Evolutionary conservation across 73 alveolate species (phyloP).

Genomic region (Paramecium primaurelia): DNA sequence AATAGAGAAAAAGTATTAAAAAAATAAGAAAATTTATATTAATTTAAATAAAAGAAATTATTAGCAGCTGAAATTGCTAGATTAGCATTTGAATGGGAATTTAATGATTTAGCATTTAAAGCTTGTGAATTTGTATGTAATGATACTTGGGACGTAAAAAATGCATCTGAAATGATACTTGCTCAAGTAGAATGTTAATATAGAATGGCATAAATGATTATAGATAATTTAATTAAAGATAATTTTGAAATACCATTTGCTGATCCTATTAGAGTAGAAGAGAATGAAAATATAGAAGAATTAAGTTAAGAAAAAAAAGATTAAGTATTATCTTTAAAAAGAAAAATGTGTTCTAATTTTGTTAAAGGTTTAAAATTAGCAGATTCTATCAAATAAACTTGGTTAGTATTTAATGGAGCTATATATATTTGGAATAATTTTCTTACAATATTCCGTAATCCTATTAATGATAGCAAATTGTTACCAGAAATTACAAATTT

Average conservation of each 20-base stretch:
- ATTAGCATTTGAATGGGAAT: conserved; percentile 82
- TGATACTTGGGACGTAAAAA: conserved; percentile 84
- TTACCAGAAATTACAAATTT: conserved; percentile 84
- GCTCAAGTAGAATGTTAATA: conserved; percentile 89
- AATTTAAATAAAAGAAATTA: conserved; percentile 73
- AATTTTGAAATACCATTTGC: conserved; percentile 90
- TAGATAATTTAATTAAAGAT: conserved; percentile 83
- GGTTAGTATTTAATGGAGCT: conserved; percentile 95
- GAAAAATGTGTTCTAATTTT: conserved; percentile 78
- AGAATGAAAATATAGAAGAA: conserved; percentile 80
- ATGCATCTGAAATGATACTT: conserved; percentile 89
- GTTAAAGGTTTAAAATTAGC: conserved; percentile 91
- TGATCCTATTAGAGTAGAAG: conserved; percentile 70
- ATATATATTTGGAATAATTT: conserved; percentile 94
- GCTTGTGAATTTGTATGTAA: conserved; percentile 77
- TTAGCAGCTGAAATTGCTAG: conserved; percentile 80
- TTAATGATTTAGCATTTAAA: conserved; percentile 82
- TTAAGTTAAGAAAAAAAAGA: conserved; percentile 82
- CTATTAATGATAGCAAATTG: conserved; percentile 81
- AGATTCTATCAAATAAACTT: conserved; percentile 84
- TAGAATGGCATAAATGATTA: conserved; percentile 86
- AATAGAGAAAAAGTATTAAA: conserved; percentile 75
- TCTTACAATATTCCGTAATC: conserved; percentile 82
- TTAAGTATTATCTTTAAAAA: conserved; percentile 83
- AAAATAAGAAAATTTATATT: conserved; percentile 78